Percentiles rank a stretch among this genome's conserved stretches.
Evolutionary conservation across 306 rosid genomes (phyloP).

Genomic region (Trifolium subterraneum): DNA sequence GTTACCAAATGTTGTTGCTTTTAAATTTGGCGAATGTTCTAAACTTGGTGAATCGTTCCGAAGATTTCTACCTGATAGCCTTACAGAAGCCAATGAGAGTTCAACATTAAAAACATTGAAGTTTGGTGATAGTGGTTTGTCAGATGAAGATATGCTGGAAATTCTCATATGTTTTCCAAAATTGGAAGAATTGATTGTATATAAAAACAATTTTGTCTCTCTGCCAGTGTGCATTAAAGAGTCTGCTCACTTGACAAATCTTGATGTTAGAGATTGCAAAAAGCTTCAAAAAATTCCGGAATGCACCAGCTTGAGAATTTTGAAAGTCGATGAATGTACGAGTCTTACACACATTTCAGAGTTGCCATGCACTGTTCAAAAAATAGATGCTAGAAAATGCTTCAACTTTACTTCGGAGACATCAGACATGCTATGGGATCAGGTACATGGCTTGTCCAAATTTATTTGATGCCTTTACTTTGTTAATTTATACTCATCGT

Average conservation of each 20-base stretch:
- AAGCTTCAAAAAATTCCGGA: conserved; percentile 5
- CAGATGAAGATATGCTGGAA: conserved; percentile 18
- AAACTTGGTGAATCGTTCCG: neutral
- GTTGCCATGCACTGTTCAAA: neutral
- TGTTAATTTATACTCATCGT: too few species aligned
- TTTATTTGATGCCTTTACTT: neutral
- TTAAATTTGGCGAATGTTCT: neutral
- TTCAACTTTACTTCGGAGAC: neutral
- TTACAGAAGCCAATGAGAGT: too few species aligned
- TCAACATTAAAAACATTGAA: neutral
- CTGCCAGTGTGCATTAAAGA: conserved; percentile 39
- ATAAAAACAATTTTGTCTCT: neutral
- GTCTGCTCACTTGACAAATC: neutral
- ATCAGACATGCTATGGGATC: conserved; percentile 16
- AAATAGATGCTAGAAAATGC: conserved; percentile 3
- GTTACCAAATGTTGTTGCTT: neutral
- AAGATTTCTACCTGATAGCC: neutral
- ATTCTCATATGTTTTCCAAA: neutral
- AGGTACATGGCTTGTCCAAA: conserved; percentile 5
- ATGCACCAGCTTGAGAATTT: neutral
- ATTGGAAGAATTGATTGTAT: neutral
- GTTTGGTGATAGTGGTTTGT: neutral
- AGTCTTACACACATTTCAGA: conserved; percentile 21
- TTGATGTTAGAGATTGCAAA: neutral
- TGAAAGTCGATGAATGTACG: neutral